Percentiles rank a stretch among this genome's conserved stretches.
Evolutionary conservation across 1,284 basidiomycete genomes (phyloP).

Genomic region (Athelia sp.): DNA sequence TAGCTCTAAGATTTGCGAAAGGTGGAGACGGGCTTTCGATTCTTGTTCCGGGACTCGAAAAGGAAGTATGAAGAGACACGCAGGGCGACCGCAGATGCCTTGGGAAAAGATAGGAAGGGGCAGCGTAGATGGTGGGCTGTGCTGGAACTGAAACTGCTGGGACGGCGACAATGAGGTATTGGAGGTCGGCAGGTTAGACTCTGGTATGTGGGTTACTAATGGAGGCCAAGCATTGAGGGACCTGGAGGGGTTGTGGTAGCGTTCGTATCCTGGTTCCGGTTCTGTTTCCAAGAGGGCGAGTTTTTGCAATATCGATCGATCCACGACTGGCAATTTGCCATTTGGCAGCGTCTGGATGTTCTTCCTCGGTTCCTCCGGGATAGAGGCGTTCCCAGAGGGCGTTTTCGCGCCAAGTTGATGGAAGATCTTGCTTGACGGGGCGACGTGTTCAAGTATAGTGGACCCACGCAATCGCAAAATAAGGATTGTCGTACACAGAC

Average conservation of each 20-base stretch:
- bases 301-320: conserved; percentile 22
- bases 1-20: conserved; percentile 37
- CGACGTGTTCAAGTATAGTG: not conserved
- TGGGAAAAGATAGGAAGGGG: conserved; percentile 13
- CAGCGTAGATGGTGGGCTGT: conserved; percentile 4
- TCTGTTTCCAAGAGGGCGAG: conserved; percentile 18
- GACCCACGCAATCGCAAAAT: not conserved
- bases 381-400: too few relatives aligned
- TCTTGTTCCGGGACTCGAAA: conserved; percentile 43
- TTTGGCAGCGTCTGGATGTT: not conserved
- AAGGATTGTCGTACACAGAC: not conserved
- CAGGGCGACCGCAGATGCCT: conserved; percentile 11
- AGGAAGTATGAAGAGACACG: conserved; percentile 42
- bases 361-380: not conserved
- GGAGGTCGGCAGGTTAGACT: conserved; percentile 8
- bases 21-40: conserved; percentile 43
- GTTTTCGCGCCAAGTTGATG: too few relatives aligned
- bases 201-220: conserved; percentile 27
- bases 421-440: not conserved
- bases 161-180: not conserved
- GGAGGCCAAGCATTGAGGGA: conserved; percentile 21
- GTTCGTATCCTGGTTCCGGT: conserved; percentile 9
- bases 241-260: conserved; percentile 9
- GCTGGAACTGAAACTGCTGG: not conserved
- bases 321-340: conserved; percentile 18